These are phyloP conservation scores for Phoma sp. DNA, from an alignment of 2,329 filamentous ascomycete genomes.

Conservation along the genomic window DNA sequence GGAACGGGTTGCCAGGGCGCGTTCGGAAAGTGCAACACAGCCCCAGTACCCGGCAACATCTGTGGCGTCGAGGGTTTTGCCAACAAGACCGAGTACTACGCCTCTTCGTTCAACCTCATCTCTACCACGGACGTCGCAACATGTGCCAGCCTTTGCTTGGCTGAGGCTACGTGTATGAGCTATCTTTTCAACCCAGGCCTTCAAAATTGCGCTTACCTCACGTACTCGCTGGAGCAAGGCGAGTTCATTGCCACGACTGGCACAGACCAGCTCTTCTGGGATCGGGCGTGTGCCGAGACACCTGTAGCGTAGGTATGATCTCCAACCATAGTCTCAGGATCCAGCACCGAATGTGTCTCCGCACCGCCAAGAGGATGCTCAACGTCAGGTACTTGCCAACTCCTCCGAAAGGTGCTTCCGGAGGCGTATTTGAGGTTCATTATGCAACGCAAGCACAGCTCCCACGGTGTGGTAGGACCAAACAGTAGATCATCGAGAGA, in stretches of 20 bases:
- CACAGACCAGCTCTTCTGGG: constrained; percentile 17
- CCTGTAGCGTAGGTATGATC: neutral
- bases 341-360: neutral
- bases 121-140: constrained; percentile 15
- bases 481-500: too few relatives aligned
- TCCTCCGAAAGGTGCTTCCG: neutral
- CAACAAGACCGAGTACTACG: constrained; percentile 21
- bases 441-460: neutral
- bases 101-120: constrained; percentile 24
- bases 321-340: neutral
- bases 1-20: constrained; percentile 30
- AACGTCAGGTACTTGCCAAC: neutral
- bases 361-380: neutral
- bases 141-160: constrained; percentile 19
- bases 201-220: constrained; percentile 14
- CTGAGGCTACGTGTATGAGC: constrained; percentile 19
- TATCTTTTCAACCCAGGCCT: constrained; percentile 19
- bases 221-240: constrained; percentile 5
- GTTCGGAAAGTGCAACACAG: constrained; percentile 16
- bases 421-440: neutral
- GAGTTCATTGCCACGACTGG: constrained; percentile 12
- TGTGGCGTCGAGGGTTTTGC: constrained; percentile 23
- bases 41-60: constrained; percentile 7
- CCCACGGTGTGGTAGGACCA: too few relatives aligned
- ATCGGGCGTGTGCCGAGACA: constrained; percentile 6